Conservation (phyloP, 768 basidiomycete genomes). For the Rhizopogon sp. region DNA sequence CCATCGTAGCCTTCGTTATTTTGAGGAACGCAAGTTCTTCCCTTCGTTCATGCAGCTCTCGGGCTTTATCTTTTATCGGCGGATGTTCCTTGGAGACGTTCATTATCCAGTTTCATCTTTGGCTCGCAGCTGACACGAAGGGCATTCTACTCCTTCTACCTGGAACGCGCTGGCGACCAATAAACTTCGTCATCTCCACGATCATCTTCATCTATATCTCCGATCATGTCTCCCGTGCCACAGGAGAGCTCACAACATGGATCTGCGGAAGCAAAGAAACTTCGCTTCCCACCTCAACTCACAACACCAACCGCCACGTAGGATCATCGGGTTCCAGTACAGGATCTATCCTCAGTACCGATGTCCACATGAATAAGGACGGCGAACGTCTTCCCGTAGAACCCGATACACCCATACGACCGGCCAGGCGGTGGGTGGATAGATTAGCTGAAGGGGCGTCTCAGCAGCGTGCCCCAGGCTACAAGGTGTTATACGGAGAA, state of each 20-base stretch:
- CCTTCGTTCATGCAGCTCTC: slow-evolving; percentile 66
- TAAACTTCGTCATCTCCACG: slow-evolving; percentile 75
- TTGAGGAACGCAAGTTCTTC: slow-evolving; percentile 73
- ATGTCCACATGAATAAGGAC: slow-evolving; percentile 10
- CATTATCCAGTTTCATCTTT: slow-evolving; percentile 85
- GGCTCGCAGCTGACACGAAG: slow-evolving; percentile 82
- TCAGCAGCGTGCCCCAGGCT: slow-evolving; percentile 14
- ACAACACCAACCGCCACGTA: neutral
- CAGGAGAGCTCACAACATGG: slow-evolving; percentile 60
- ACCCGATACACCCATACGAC: slow-evolving; percentile 35
- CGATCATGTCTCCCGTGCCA: slow-evolving; percentile 72
- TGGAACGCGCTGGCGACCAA: slow-evolving; percentile 62
- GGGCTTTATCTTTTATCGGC: slow-evolving; percentile 75
- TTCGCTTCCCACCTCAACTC: slow-evolving; percentile 16
- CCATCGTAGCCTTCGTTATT: slow-evolving; percentile 69
- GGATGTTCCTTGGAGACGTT: slow-evolving; percentile 89
- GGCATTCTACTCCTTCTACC: slow-evolving; percentile 78
- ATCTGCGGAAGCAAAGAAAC: slow-evolving; percentile 38
- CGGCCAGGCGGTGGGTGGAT: slow-evolving; percentile 45
- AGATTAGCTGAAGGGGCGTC: slow-evolving; percentile 35
- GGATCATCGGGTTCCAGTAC: neutral
- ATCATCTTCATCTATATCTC: slow-evolving; percentile 78
- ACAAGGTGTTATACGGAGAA: slow-evolving; percentile 26
- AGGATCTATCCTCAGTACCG: slow-evolving; percentile 9
- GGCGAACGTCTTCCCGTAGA: slow-evolving; percentile 28